These are phyloP conservation scores for Multifurca ochricompacta DNA, from an alignment of 768 basidiomycete genomes.

Conservation along the genomic window DNA sequence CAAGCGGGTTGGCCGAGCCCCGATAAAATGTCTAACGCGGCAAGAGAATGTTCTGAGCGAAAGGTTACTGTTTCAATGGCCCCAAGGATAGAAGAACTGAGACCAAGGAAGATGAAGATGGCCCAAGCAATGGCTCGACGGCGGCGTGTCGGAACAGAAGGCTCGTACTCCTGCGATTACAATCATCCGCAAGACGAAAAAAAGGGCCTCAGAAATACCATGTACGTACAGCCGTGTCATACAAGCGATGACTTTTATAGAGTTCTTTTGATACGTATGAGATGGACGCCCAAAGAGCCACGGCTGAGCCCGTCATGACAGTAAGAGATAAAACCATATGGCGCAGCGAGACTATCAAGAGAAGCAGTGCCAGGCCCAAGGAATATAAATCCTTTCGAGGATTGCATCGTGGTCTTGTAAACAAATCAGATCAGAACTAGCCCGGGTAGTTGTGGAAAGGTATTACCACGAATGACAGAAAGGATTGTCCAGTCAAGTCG, in stretches of 20 bases:
- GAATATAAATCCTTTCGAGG: conserved; percentile 24
- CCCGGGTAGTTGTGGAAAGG: not conserved
- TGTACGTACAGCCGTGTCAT: conserved; percentile 7
- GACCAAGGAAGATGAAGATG: conserved; percentile 1
- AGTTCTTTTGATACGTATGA: conserved; percentile 17
- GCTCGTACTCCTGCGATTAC: conserved; percentile 1
- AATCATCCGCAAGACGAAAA: not conserved
- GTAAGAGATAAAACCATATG: conserved; percentile 7
- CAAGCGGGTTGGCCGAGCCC: conserved; percentile 11
- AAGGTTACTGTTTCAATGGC: not conserved
- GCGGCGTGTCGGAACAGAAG: conserved; percentile 8
- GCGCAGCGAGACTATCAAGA: conserved; percentile 19
- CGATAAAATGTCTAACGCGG: conserved; percentile 5
- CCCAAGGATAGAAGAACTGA: conserved; percentile 15
- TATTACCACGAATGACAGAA: conserved; percentile 13
- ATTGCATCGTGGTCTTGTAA: conserved; percentile 29
- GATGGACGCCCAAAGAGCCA: conserved; percentile 22
- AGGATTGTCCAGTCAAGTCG: conserved; percentile 11
- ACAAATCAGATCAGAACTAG: not conserved
- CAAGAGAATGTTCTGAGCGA: not conserved
- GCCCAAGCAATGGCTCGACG: conserved; percentile 10
- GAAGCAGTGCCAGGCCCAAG: conserved; percentile 21
- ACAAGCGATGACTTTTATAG: conserved; percentile 17
- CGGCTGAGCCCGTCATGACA: conserved; percentile 22
- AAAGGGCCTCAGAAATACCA: not conserved